Evolutionary conservation across 2,329 filamentous ascomycete species (phyloP).

Genomic region (Neonectria punicea): DNA sequence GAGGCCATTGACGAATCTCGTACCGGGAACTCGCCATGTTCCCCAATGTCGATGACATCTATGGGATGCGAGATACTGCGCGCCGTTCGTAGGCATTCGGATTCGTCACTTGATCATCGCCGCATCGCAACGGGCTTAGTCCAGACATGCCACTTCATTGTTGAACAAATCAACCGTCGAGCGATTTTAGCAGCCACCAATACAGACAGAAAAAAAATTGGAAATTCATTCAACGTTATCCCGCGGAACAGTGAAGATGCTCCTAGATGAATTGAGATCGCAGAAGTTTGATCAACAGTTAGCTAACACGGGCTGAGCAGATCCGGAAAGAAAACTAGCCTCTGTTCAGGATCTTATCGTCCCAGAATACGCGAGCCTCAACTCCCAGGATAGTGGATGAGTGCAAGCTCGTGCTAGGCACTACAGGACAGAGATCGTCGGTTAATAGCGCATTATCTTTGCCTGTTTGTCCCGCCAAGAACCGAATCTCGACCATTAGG

Average conservation of each 20-base stretch:
- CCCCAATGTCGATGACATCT: not conserved
- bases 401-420: too few species aligned
- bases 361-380: not conserved
- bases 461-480: not conserved
- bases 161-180: not conserved
- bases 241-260: not conserved
- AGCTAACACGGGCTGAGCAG: conserved; percentile 14
- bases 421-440: not conserved
- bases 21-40: not conserved
- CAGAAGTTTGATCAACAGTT: not conserved
- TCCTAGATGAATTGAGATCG: not conserved
- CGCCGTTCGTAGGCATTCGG: not conserved
- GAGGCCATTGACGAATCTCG: not conserved
- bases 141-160: not conserved
- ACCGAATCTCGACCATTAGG: not conserved
- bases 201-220: conserved; percentile 13
- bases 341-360: not conserved
- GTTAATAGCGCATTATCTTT: not conserved
- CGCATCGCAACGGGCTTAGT: not conserved
- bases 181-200: conserved; percentile 16
- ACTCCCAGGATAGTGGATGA: not conserved
- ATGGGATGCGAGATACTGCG: not conserved
- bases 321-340: not conserved
- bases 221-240: not conserved
- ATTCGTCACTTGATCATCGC: not conserved